Evolutionary conservation across 2,329 filamentous ascomycete species (phyloP).

Genomic region (Talaromyces sp.): DNA sequence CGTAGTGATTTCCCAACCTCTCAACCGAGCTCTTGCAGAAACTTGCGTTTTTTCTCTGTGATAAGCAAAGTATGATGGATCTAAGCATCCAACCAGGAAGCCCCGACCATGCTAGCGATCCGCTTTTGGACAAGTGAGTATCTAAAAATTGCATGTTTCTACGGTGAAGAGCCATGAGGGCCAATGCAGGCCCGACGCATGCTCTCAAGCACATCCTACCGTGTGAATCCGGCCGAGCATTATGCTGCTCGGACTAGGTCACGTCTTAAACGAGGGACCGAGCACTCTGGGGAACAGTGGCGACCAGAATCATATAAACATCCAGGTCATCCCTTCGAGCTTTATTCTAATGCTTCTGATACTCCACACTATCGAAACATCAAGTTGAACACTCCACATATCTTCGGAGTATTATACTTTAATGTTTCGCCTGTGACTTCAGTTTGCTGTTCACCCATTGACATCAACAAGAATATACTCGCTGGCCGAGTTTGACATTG

Average conservation of each 20-base stretch:
- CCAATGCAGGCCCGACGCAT: neutral
- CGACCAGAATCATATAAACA: neutral
- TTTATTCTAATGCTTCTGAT: too few relatives aligned
- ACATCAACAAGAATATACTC: neutral
- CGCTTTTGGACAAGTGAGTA: neutral
- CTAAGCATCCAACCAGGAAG: neutral
- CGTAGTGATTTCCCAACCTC: neutral
- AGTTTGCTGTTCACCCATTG: neutral
- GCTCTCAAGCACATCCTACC: constrained; percentile 9
- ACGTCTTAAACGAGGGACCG: neutral
- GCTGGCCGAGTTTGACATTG: constrained; percentile 1
- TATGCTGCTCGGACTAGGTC: neutral
- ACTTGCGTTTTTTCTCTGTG: too few relatives aligned
- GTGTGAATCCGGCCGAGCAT: neutral
- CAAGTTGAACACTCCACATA: neutral
- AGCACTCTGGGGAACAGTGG: neutral
- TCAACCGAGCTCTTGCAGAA: too few relatives aligned
- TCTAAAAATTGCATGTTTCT: neutral
- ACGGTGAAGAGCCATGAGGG: constrained; percentile 5
- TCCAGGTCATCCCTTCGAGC: neutral
- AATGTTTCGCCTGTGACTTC: too few relatives aligned
- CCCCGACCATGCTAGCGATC: neutral
- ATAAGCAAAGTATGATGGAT: neutral
- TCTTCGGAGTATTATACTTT: neutral
- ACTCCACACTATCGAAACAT: too few relatives aligned